phyloP scores from a whole-genome alignment of 108 stramenopile species.

The Cafeteria roenbergensis region DNA sequence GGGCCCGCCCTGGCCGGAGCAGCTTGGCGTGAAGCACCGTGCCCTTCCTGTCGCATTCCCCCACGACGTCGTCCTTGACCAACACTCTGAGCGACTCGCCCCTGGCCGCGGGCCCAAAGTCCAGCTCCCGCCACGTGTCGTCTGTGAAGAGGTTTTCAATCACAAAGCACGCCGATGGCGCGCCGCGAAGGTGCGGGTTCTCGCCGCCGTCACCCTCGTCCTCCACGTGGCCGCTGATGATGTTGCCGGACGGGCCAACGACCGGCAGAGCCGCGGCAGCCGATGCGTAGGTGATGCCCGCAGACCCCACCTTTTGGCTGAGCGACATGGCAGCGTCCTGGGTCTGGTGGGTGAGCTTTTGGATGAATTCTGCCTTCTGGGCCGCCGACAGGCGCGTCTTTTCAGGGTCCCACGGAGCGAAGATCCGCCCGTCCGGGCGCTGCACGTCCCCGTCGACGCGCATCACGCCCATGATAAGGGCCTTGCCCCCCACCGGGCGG shows the following conservation, averaged over 20 bases:
- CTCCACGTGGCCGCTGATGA: neutral
- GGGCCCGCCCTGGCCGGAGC: no score
- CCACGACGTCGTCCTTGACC: neutral
- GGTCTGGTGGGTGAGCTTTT: neutral
- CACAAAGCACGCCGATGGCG: neutral
- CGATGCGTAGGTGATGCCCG: neutral
- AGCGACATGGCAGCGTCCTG: no score
- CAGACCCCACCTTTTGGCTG: neutral
- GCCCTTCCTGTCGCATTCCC: neutral
- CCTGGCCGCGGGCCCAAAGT: neutral
- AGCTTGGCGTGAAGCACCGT: neutral
- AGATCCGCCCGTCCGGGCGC: neutral
- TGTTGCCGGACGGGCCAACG: neutral
- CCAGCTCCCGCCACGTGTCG: neutral
- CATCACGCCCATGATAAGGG: neutral
- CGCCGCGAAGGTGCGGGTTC: neutral
- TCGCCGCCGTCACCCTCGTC: neutral
- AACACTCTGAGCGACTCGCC: neutral
- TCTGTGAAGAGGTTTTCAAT: neutral
- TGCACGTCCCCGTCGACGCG: neutral
- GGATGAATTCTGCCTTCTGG: neutral
- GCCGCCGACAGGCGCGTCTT: neutral
- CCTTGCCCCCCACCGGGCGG: neutral
- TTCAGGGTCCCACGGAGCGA: neutral
- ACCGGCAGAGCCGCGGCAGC: neutral